Conservation (phyloP, 352 stramenopile species). For the Elongisporangium senticosum region DNA sequence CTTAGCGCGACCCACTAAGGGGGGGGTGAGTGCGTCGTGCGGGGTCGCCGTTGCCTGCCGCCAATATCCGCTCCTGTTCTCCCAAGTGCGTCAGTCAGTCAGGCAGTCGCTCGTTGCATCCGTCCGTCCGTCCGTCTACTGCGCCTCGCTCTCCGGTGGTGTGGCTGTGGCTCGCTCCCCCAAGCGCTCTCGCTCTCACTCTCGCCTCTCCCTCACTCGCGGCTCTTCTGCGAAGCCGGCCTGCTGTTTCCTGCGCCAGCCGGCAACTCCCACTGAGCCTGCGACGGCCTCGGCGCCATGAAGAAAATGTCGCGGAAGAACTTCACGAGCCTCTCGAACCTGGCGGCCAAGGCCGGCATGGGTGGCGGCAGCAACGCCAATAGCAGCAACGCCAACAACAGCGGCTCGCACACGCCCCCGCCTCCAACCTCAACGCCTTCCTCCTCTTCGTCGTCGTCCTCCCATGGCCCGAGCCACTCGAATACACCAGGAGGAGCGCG, state of each 20-base stretch:
- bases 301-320: conserved; percentile 74
- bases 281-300: conserved; percentile 26
- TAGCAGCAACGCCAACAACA: conserved; percentile 9
- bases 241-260: background rate
- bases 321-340: conserved; percentile 36
- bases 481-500: conserved; percentile 5
- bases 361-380: conserved; percentile 26
- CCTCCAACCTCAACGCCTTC: background rate
- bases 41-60: background rate
- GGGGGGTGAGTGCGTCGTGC: background rate
- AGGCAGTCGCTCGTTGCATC: background rate
- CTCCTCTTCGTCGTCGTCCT: conserved; percentile 3
- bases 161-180: background rate
- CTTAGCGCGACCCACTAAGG: background rate
- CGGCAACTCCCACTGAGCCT: background rate
- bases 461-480: conserved; percentile 5
- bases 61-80: background rate
- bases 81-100: background rate
- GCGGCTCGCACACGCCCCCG: conserved; percentile 7
- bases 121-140: background rate
- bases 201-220: background rate
- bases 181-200: background rate
- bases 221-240: background rate
- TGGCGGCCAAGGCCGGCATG: conserved; percentile 35
- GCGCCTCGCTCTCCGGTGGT: background rate